A percentile compares a stretch with the other conserved stretches of the same genome.
Conservation (phyloP, 2,329 filamentous ascomycete genomes). For the Cladophialophora chaetospira region DNA sequence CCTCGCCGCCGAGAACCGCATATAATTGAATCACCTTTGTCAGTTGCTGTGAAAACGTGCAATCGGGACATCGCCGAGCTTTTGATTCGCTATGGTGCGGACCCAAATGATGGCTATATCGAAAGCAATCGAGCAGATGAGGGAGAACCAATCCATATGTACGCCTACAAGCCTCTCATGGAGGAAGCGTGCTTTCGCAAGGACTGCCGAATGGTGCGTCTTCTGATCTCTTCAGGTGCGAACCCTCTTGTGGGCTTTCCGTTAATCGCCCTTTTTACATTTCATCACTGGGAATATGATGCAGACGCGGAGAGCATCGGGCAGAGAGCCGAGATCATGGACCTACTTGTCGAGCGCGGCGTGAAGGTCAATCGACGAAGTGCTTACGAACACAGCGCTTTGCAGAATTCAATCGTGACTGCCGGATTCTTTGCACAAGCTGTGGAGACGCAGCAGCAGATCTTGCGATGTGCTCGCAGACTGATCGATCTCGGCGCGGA, state of each 20-base stretch:
- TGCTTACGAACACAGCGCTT: background rate
- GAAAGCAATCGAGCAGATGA: too few relatives aligned
- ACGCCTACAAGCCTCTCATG: background rate
- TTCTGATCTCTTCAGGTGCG: background rate
- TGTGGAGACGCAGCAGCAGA: background rate
- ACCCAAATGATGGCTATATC: background rate
- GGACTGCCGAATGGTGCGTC: background rate
- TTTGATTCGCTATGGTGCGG: background rate
- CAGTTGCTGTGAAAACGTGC: too few relatives aligned
- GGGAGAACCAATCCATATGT: background rate
- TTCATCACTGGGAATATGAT: background rate
- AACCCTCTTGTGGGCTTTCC: background rate
- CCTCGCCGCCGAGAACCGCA: background rate
- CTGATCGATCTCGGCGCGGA: constrained; percentile 6
- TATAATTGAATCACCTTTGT: background rate
- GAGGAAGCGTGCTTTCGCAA: background rate
- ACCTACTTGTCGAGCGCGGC: background rate
- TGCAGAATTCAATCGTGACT: background rate
- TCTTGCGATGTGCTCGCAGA: background rate
- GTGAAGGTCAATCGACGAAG: constrained; percentile 1
- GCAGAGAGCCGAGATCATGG: background rate
- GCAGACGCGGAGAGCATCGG: too few relatives aligned
- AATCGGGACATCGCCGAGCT: background rate
- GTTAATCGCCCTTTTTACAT: background rate
- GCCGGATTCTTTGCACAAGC: background rate